Base-by-base conservation (phyloP, 768 basidiomycete genomes). In the Hemileccinum rubropunctum region DNA sequence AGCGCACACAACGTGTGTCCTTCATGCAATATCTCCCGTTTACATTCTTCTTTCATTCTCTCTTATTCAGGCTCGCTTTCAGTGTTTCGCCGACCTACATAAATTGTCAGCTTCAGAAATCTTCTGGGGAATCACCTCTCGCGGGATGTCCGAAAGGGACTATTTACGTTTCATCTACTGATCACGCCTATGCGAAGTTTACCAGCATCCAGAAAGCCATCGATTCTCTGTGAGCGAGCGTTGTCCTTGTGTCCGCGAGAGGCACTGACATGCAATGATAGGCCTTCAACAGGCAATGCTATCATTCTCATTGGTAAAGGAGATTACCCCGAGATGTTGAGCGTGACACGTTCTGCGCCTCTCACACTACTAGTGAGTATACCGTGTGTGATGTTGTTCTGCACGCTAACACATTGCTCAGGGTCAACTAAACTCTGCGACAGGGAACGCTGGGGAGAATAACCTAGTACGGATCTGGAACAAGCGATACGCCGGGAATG, bases 251-350 rank as follows among this genome's bases (percentile, higher is more conserved):
- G 6, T 26, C 12, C n/a, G 12, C 9, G 23, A 13, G 21, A 40
- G 21, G 45, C 11, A 12, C 39, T 47, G 45, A 48, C 27, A 0
- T 21, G n/a, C 10, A 6, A 18, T 32, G 28, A 30, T 30, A 86
- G 82, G 17, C 73, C 77, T 0, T 57, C 70, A 23, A 58, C 64
- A 8, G 74, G 71, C 4, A 26, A 52, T 4, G 77, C 72, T 0
- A 69, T 69, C 2, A 81, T 86, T 33, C 75, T 86, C 23, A 71
- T 87, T 34, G 83, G 72, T 0, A 67, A 69, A 47, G 85, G 85
- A 7, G 71, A 77, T 42, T 87, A 86, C 52, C 74, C 76, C 42
- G 84, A 85, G 64, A 75, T 73, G 1, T 58, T 86, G 5, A 84
- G 82, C 45, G 68, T 86, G 17, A 78, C 82, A 0, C 71, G 81